Percentiles rank a stretch among this genome's conserved stretches.
These are phyloP conservation scores for Fusarium ramigenum DNA, from an alignment of 2,329 filamentous ascomycete species.

Conservation along the genomic window DNA sequence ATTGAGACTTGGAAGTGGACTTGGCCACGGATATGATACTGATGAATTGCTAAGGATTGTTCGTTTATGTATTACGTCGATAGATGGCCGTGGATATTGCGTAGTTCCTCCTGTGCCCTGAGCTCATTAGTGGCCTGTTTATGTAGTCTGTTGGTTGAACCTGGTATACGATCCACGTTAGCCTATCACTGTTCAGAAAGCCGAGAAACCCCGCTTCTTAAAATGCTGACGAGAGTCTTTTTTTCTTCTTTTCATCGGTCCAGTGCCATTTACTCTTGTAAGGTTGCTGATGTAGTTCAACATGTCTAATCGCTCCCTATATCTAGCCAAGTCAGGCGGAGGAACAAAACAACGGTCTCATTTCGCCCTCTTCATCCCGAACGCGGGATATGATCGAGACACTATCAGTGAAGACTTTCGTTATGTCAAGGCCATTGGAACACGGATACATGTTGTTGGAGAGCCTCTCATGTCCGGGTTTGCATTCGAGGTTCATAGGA, in stretches of 20 bases:
- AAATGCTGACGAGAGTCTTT: accelerated
- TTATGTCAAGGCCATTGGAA: background rate
- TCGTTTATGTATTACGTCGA: accelerated
- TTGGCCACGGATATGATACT: background rate
- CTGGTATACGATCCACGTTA: background rate
- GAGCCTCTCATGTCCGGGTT: background rate
- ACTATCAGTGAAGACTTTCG: background rate
- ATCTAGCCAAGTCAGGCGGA: background rate
- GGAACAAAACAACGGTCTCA: background rate
- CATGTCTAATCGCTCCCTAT: accelerated
- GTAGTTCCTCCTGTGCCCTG: background rate
- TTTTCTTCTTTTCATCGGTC: too few species aligned
- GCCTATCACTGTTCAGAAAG: background rate
- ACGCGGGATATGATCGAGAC: background rate
- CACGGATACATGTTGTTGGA: background rate
- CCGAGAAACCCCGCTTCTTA: background rate
- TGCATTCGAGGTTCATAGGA: background rate
- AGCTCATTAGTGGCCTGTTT: accelerated
- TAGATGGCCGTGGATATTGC: accelerated
- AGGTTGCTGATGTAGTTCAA: accelerated
- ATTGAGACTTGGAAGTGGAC: background rate
- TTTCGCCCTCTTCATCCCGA: background rate
- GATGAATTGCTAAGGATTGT: accelerated
- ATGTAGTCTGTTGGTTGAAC: background rate
- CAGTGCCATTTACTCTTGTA: accelerated